Evolutionary conservation across 495 filamentous ascomycete genomes (phyloP).

Genomic region (Chaetomium cochliodes): DNA sequence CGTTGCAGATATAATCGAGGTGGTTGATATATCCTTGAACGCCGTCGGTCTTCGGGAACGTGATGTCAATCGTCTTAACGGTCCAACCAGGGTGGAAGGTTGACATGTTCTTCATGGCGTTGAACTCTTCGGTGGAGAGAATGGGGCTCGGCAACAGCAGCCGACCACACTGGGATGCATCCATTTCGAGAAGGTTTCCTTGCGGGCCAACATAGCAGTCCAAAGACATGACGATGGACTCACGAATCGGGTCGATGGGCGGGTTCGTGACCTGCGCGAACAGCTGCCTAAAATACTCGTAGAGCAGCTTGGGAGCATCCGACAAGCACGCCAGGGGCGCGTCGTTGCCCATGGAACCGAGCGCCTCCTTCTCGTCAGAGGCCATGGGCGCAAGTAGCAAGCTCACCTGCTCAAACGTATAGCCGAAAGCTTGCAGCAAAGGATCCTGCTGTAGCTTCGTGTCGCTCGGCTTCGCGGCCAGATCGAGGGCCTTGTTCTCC

Average conservation of each 20-base stretch:
- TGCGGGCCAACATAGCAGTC: slow-evolving; percentile 98
- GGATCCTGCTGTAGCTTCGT: slow-evolving; percentile 81
- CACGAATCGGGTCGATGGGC: slow-evolving; percentile 96
- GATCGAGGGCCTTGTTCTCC: slow-evolving; percentile 49
- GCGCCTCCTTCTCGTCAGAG: slow-evolving; percentile 97
- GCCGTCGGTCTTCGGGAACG: slow-evolving; percentile 87
- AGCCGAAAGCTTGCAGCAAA: slow-evolving; percentile 84
- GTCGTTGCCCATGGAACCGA: slow-evolving; percentile 99
- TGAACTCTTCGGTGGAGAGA: slow-evolving; percentile 89
- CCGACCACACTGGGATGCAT: slow-evolving; percentile 81
- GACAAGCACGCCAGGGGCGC: slow-evolving; percentile 91
- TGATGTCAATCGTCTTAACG: slow-evolving; percentile 92
- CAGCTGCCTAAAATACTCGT: slow-evolving; percentile 98
- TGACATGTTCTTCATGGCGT: slow-evolving; percentile 77
- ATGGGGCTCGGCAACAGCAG: slow-evolving; percentile 88
- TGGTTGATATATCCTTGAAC: slow-evolving; percentile 83
- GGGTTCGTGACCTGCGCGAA: slow-evolving; percentile 99
- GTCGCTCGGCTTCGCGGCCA: slow-evolving; percentile 65
- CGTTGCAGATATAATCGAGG: slow-evolving; percentile 85
- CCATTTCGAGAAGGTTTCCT: slow-evolving; percentile 96
- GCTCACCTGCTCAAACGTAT: slow-evolving; percentile 95
- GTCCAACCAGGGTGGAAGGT: slow-evolving; percentile 77
- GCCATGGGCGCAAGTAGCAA: slow-evolving; percentile 95
- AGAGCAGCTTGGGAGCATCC: slow-evolving; percentile 83
- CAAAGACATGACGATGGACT: slow-evolving; percentile 98